These are phyloP conservation scores for Chrysoporthe deuterocubensis DNA, from an alignment of 2,329 filamentous ascomycete species.

Conservation along the genomic window DNA sequence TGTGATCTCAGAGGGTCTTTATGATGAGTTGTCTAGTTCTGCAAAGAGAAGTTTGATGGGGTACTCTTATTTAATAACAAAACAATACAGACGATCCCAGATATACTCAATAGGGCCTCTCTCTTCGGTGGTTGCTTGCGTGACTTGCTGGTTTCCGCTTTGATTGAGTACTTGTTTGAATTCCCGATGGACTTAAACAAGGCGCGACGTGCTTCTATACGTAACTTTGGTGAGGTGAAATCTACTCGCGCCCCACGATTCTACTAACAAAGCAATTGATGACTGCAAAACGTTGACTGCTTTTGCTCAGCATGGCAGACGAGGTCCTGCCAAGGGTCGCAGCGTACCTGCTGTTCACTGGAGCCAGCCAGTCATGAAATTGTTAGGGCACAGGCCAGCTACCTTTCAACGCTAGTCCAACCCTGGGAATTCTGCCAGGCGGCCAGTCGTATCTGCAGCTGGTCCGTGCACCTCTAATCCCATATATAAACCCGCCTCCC, in stretches of 20 bases:
- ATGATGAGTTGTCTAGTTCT: not conserved
- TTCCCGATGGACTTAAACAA: too few relatives aligned
- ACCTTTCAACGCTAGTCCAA: not conserved
- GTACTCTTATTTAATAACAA: slow-evolving; percentile 4
- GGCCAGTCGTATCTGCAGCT: not conserved
- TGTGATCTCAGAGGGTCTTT: slow-evolving; percentile 8
- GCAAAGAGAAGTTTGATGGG: not conserved
- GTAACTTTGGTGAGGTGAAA: too few relatives aligned
- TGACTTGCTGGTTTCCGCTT: too few relatives aligned
- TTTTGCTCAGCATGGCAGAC: too few relatives aligned
- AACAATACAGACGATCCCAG: not conserved
- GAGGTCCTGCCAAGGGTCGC: too few relatives aligned
- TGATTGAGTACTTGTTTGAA: too few relatives aligned
- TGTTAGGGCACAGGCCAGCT: not conserved
- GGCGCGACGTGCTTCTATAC: too few relatives aligned
- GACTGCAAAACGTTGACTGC: too few relatives aligned
- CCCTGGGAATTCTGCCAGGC: slow-evolving; percentile 16
- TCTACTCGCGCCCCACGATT: too few relatives aligned
- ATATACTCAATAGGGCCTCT: not conserved
- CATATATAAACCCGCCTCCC: slow-evolving; percentile 28
- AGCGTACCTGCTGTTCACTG: not conserved
- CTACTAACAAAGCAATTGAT: too few relatives aligned
- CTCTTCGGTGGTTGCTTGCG: not conserved
- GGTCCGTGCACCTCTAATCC: slow-evolving; percentile 3
- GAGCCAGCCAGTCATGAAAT: not conserved